A percentile compares a stretch with the other conserved stretches of the same genome.
These are phyloP conservation scores for Tulasnella sp. DNA, from an alignment of 768 basidiomycete species.

Conservation along the genomic window DNA sequence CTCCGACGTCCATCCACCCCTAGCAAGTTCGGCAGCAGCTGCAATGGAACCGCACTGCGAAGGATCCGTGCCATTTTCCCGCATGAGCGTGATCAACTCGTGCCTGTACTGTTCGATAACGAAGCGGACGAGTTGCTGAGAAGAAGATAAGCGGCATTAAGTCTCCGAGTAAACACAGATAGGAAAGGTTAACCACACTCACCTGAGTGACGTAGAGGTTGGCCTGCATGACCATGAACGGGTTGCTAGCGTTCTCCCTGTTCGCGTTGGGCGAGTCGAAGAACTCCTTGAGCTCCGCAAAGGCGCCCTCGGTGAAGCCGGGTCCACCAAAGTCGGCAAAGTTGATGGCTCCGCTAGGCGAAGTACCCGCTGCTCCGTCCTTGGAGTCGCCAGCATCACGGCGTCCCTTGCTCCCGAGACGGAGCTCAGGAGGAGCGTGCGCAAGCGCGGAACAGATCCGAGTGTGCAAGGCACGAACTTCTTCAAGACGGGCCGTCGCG, in stretches of 20 bases:
- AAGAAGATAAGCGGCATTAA: slow-evolving; percentile 5
- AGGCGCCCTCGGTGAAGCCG: slow-evolving; percentile 73
- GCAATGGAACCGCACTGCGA: slow-evolving; percentile 9
- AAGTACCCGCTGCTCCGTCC: not conserved
- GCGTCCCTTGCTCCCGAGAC: slow-evolving; percentile 32
- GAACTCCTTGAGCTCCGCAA: slow-evolving; percentile 82
- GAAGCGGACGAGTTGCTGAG: slow-evolving; percentile 84
- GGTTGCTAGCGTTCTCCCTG: slow-evolving; percentile 76
- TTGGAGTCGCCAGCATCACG: slow-evolving; percentile 8
- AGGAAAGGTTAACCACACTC: slow-evolving; percentile 23
- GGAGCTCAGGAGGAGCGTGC: slow-evolving; percentile 68
- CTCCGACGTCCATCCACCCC: slow-evolving; percentile 37
- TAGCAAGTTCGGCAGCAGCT: slow-evolving; percentile 16
- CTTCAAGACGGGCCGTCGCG: slow-evolving; percentile 74
- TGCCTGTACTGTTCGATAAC: slow-evolving; percentile 90
- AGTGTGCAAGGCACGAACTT: slow-evolving; percentile 70
- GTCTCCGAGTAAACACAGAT: not conserved
- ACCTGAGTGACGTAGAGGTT: slow-evolving; percentile 92
- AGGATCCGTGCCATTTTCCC: slow-evolving; percentile 55
- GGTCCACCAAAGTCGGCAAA: slow-evolving; percentile 29
- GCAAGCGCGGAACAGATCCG: slow-evolving; percentile 66
- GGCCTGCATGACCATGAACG: slow-evolving; percentile 85
- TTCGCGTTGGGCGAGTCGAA: slow-evolving; percentile 88
- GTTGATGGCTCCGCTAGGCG: slow-evolving; percentile 5
- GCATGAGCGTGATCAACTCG: slow-evolving; percentile 64